Evolutionary conservation across 352 stramenopile species (phyloP).

Genomic region (Phytophthora quininea): DNA sequence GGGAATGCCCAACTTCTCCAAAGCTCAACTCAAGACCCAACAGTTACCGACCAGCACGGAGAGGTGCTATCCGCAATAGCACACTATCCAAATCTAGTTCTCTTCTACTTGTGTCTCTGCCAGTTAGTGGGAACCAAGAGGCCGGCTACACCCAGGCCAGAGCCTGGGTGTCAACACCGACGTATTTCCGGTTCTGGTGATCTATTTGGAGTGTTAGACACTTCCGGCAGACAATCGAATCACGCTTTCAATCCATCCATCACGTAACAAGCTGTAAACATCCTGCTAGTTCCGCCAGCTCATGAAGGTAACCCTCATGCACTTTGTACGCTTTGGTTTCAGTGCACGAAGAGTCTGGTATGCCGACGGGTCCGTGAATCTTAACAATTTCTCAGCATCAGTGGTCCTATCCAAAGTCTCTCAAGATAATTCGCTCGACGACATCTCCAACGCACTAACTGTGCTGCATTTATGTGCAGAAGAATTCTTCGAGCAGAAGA

Average conservation of each 20-base stretch:
- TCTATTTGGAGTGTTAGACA: neutral
- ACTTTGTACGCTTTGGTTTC: conserved; percentile 19
- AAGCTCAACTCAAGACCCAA: too few species aligned
- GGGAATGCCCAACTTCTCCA: too few species aligned
- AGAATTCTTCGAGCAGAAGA: conserved; percentile 10
- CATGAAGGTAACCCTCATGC: conserved; percentile 10
- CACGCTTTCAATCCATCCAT: neutral
- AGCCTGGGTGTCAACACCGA: neutral
- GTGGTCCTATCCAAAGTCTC: neutral
- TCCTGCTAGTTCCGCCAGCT: neutral
- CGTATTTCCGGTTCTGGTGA: neutral
- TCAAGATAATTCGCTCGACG: neutral
- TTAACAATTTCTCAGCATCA: conserved; percentile 13
- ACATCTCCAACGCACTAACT: conserved; percentile 12
- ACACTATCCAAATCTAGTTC: neutral
- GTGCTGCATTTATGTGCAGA: conserved; percentile 13
- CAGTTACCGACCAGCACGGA: too few species aligned
- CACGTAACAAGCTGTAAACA: neutral
- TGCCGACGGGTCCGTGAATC: conserved; percentile 10
- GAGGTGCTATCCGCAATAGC: neutral
- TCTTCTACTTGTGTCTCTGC: neutral
- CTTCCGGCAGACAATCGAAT: neutral
- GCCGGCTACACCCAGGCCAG: neutral
- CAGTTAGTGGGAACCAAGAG: neutral
- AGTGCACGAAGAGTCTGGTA: conserved; percentile 11